A percentile compares a stretch with the other conserved stretches of the same genome.
Conservation (phyloP, 2,329 filamentous ascomycete species). For the Falciphora oryzae region DNA sequence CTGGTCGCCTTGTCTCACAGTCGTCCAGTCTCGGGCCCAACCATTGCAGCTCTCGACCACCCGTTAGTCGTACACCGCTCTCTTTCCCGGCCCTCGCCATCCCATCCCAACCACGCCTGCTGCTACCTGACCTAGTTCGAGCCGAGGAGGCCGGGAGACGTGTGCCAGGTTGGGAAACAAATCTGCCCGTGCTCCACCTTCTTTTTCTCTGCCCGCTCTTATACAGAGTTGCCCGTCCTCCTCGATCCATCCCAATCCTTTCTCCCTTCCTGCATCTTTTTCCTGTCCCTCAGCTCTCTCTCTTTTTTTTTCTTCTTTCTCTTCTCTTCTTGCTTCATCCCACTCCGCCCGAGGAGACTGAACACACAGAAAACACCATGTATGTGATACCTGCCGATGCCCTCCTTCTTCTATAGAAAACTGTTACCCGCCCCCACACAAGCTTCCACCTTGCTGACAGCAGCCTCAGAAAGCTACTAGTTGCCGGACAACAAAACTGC, state of each 20-base stretch:
- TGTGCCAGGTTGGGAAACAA: too few relatives aligned
- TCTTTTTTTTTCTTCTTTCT: constrained; percentile 2
- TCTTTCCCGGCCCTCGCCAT: background rate
- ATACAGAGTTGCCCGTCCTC: background rate
- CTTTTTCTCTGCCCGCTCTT: background rate
- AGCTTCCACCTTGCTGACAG: background rate
- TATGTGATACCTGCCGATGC: background rate
- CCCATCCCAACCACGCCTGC: background rate
- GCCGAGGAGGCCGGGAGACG: too few relatives aligned
- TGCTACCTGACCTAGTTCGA: background rate
- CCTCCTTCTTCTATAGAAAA: background rate
- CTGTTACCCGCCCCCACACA: background rate
- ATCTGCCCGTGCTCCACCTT: background rate
- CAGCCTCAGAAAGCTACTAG: background rate
- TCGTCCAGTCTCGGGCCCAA: background rate
- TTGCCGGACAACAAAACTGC: constrained; percentile 17
- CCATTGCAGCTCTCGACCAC: background rate
- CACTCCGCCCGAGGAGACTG: background rate
- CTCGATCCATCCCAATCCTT: background rate
- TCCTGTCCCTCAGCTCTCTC: constrained; percentile 5
- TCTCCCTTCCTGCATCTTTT: background rate
- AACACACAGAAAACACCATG: background rate
- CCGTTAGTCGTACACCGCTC: background rate
- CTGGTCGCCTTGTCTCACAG: background rate
- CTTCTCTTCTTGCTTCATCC: constrained; percentile 4